Base-by-base conservation (phyloP, 2,329 filamentous ascomycete genomes). In the Aureobasidium subglaciale region DNA sequence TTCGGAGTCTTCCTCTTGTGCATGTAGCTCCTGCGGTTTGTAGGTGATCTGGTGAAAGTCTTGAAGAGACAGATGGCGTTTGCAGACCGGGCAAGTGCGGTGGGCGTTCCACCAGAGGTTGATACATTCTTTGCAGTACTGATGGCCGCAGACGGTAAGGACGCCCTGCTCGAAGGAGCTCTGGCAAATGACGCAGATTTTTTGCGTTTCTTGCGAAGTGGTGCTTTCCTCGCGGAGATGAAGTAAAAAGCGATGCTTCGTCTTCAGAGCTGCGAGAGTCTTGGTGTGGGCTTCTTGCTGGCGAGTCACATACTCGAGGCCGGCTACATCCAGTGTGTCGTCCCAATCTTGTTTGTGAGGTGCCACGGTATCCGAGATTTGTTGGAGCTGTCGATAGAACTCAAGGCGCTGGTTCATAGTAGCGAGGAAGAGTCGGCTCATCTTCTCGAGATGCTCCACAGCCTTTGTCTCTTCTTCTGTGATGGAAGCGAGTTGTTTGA, bases 321-420 rank as follows among this genome's bases (percentile, higher is more conserved):
- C 72, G 6, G 62, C 64, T 10, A 73, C 68, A 40, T 87, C 79
- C 10, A 85, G 73, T 2, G 74, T 75, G 11, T 81, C 74, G 20
- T 84, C 78, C 20, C 80, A 72, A 49, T 77, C 75, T 10, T 86
- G 84, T 56, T 90, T 85, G 56, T 87, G 88, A 1, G 87, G 85
- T 5, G 82, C 80, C 0, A 97, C 89, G 16, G 83, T 88, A 66
- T 97, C 92, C 0, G 91, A 96, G n/a, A 97, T 84, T 24, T 83
- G 81, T 66, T 97, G 93, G 10, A 97, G 77, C 65, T 96, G 90
- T 5, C 86, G 84, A 67, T 97, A 97, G 67, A 90, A 97, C 56
- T 93, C 90, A 0, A 96, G 73, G 13, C 93, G 85, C 34, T 84
- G 78, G 64, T 97, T 97, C 83, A 95, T 91, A 0, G 86, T 83